Conservation (phyloP, 768 basidiomycete genomes). For the Mycena haematopus region DNA sequence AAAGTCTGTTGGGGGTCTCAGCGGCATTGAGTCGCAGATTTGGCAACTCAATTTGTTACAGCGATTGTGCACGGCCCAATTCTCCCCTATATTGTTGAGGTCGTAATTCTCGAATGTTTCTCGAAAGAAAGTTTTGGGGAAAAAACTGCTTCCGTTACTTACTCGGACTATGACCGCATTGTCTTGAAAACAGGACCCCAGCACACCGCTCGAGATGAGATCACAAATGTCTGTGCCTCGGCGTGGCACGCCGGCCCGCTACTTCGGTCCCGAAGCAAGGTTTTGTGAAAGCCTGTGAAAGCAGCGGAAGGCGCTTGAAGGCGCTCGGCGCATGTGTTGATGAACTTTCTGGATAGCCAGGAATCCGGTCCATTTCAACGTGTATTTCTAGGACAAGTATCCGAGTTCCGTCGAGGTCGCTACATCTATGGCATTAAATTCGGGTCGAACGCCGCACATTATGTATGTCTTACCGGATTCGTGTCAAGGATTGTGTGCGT, state of each 20-base stretch:
- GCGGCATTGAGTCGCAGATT: background rate
- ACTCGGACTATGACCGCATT: background rate
- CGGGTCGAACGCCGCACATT: background rate
- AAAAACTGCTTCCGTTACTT: too few relatives aligned
- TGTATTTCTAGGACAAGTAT: constrained; percentile 6
- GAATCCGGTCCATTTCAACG: constrained; percentile 17
- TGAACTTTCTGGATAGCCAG: constrained; percentile 33
- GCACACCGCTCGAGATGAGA: background rate
- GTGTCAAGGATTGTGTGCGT: constrained; percentile 9
- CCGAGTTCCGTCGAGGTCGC: constrained; percentile 2
- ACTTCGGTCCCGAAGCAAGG: constrained; percentile 42
- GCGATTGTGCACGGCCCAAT: too few relatives aligned
- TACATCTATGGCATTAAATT: constrained; percentile 2
- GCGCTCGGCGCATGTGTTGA: constrained; percentile 33
- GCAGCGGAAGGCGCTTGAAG: background rate
- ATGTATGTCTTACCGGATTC: background rate
- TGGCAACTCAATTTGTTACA: too few relatives aligned
- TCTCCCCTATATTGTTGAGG: too few relatives aligned
- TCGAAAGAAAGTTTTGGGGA: too few relatives aligned
- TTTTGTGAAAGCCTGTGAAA: constrained; percentile 23
- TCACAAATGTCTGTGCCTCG: background rate
- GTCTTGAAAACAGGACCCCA: background rate
- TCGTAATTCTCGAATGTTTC: too few relatives aligned
- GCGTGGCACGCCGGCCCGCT: background rate
- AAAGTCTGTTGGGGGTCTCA: background rate